Evolutionary conservation across 2,329 filamentous ascomycete species (phyloP).

Genomic region (Canariomyces notabilis): DNA sequence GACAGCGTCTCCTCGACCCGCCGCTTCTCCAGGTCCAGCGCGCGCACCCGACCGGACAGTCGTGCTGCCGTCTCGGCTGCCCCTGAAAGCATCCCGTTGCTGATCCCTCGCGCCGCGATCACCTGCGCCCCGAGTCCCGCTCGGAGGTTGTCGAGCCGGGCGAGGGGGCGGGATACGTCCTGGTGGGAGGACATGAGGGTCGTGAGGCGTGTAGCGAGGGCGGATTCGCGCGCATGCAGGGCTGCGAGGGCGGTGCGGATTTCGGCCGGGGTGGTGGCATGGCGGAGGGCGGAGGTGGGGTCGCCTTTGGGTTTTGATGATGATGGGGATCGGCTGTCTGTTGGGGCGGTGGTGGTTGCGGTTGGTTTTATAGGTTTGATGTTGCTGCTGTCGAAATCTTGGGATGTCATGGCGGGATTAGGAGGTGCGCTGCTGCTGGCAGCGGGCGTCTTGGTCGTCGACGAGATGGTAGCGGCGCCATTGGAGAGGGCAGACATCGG

Average conservation of each 20-base stretch:
- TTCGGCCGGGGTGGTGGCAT: conserved; percentile 70
- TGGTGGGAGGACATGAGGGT: conserved; percentile 75
- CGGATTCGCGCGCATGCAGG: conserved; percentile 70
- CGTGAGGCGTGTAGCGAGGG: conserved; percentile 69
- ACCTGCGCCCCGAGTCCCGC: conserved; percentile 84
- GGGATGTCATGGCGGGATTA: conserved; percentile 9
- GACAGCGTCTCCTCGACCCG: conserved; percentile 84
- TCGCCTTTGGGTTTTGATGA: conserved; percentile 7
- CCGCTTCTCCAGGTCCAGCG: conserved; percentile 84
- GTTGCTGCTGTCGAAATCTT: conserved; percentile 10
- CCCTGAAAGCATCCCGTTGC: conserved; percentile 83
- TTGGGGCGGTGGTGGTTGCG: conserved; percentile 12
- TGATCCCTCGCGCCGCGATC: conserved; percentile 74
- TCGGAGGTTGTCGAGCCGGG: conserved; percentile 81
- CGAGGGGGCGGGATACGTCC: conserved; percentile 79
- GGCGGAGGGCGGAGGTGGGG: conserved; percentile 48
- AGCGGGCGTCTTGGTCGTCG: conserved; percentile 28
- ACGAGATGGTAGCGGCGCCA: conserved; percentile 36
- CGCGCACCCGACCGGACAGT: conserved; percentile 80
- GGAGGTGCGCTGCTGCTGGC: conserved; percentile 5
- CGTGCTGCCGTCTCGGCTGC: conserved; percentile 81
- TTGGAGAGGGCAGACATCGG: conserved; percentile 46
- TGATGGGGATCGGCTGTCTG: conserved; percentile 7
- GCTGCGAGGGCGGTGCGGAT: conserved; percentile 71
- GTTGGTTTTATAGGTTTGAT: conserved; percentile 14